Conservation (phyloP, 2,329 filamentous ascomycete genomes). For the Neofusicoccum parvum region DNA sequence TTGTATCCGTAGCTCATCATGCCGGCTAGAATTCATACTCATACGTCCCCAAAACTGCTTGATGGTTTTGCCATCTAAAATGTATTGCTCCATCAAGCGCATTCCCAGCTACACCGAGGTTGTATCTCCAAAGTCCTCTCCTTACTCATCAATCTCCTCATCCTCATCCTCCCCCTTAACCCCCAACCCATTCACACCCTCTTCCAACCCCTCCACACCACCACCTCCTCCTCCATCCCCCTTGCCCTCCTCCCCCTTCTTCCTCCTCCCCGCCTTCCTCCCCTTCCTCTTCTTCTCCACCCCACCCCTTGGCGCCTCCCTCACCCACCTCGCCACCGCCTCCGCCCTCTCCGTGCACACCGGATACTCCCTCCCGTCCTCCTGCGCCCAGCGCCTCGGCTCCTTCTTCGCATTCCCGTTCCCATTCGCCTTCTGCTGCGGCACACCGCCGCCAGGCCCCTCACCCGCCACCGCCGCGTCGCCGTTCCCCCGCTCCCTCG, state of each 20-base stretch:
- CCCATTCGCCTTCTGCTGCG: conserved; percentile 36
- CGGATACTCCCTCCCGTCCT: conserved; percentile 57
- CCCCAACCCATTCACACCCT: neutral
- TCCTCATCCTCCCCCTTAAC: neutral
- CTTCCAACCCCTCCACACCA: neutral
- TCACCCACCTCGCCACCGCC: conserved; percentile 70
- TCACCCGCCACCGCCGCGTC: too few species aligned
- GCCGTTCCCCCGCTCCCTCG: conserved; percentile 28
- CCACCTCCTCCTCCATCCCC: neutral
- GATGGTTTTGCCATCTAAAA: too few species aligned
- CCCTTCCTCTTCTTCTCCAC: conserved; percentile 27
- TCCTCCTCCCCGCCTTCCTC: conserved; percentile 37
- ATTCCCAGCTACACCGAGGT: too few species aligned
- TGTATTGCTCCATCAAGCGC: too few species aligned
- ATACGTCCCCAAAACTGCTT: too few species aligned
- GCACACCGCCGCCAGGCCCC: too few species aligned
- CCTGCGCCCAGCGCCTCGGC: conserved; percentile 63
- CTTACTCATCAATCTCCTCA: neutral
- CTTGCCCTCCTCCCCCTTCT: conserved; percentile 25
- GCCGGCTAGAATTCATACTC: too few species aligned
- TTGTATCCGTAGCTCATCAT: too few species aligned
- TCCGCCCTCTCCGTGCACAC: conserved; percentile 71
- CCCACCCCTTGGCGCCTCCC: conserved; percentile 47
- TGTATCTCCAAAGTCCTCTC: too few species aligned
- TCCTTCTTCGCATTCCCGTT: conserved; percentile 56